Evolutionary conservation across 768 basidiomycete genomes (phyloP), one percentile per base, ranked within the genome.

Genomic region (Pulveroboletus frians): DNA sequence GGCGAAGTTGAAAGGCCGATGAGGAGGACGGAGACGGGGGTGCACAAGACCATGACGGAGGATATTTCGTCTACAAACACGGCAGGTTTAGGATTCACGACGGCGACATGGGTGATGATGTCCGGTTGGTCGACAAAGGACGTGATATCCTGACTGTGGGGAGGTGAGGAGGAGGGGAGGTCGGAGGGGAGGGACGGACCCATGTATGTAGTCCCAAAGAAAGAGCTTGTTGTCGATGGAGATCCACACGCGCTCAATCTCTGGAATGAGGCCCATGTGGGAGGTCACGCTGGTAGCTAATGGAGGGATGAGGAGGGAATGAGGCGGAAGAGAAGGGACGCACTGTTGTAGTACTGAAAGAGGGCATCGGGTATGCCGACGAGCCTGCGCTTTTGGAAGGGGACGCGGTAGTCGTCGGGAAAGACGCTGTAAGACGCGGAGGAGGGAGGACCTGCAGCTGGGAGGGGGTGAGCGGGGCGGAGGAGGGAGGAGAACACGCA

Each of bases 11-110:
- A 82, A 31, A 98, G 74, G 29, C 93, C 95, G 55, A 98, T 79
- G 48, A 98, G 80, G 45, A 89, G 78, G 27, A 93, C 78, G 11
- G 85, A 84, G 26, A 89, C 72, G 1, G 88, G 86, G 0, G 94
- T 96, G 59, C 89, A 94, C 55, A 98, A 81, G 55, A 97, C 85
- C 54, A 98, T 82, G 38, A 99, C 71, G 50, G 81, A 81, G 15
- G 85, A 81, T 65, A 98, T 96, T 60, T 92, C 86, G 64, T 97
- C 92, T 58, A 96, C 85, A 64, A 98, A 97, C 30, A 97, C 84
- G 41, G 82, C 80, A 20, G 76, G 78, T 62, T 88, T 92, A 17
- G 94, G 91, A 65, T 77, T 84, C 46, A 97, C 89, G 53, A 97
- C 77, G 10, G 86, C 85, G 39, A 98, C 94, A 60, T 87, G 78